phyloP scores from a whole-genome alignment of 768 basidiomycete species.

The Trametes coccinea region DNA sequence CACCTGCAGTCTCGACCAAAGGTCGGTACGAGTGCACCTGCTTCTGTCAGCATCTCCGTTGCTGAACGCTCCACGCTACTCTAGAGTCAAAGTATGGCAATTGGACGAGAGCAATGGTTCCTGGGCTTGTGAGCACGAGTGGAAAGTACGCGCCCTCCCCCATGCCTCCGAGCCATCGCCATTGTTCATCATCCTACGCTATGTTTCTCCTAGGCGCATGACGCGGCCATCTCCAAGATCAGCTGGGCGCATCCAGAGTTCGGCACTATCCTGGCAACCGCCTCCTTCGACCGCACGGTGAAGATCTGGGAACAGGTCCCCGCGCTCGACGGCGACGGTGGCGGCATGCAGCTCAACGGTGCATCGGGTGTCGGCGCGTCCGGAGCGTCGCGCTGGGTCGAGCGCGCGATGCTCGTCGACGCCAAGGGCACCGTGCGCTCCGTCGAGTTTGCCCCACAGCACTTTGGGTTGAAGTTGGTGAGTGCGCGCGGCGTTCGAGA shows the following conservation, averaged over 20 bases:
- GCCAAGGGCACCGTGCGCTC: slow-evolving; percentile 83
- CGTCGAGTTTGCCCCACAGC: slow-evolving; percentile 85
- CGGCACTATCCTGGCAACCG: slow-evolving; percentile 82
- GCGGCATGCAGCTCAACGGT: slow-evolving; percentile 30
- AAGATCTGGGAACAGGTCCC: slow-evolving; percentile 85
- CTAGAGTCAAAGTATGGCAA: slow-evolving; percentile 85
- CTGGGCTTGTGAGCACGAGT: slow-evolving; percentile 84
- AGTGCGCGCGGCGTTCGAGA: slow-evolving; percentile 27
- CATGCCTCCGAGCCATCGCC: too few relatives aligned
- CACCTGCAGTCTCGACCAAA: slow-evolving; percentile 81
- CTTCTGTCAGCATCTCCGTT: background rate
- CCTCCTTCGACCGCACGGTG: slow-evolving; percentile 88
- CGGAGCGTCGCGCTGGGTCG: slow-evolving; percentile 60
- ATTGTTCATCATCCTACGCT: background rate
- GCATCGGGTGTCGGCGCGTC: slow-evolving; percentile 19
- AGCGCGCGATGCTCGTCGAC: slow-evolving; percentile 75
- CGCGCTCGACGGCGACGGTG: slow-evolving; percentile 28
- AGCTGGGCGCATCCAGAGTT: slow-evolving; percentile 95
- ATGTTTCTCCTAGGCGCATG: slow-evolving; percentile 73
- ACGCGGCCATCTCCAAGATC: slow-evolving; percentile 81
- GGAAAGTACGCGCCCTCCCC: slow-evolving; percentile 67
- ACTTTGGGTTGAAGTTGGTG: slow-evolving; percentile 88
- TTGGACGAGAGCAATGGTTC: slow-evolving; percentile 69
- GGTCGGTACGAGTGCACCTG: slow-evolving; percentile 41
- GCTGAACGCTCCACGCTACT: background rate